Conservation (phyloP, 805 yeast genomes). For the Yarrowia alimentaria region DNA sequence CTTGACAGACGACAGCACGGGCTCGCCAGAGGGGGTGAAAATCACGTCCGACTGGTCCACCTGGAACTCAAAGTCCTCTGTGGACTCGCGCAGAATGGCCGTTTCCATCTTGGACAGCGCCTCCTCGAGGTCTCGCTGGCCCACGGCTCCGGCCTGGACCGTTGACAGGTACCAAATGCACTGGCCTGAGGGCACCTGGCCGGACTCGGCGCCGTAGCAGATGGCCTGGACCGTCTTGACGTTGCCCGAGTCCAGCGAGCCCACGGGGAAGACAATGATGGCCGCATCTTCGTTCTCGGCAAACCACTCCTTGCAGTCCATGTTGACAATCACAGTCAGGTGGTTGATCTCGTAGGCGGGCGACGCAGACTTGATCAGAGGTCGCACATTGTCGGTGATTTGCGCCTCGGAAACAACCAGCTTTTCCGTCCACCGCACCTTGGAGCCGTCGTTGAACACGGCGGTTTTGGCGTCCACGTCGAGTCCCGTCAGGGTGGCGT, state of each 20-base stretch:
- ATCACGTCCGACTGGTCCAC: constrained; percentile 56
- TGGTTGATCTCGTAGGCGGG: constrained; percentile 53
- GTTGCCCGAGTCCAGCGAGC: constrained; percentile 64
- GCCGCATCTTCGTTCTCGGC: constrained; percentile 79
- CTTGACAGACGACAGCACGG: constrained; percentile 75
- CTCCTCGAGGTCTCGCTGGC: constrained; percentile 63
- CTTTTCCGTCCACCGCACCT: constrained; percentile 73
- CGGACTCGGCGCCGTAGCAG: constrained; percentile 83
- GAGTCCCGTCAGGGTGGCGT: constrained; percentile 55
- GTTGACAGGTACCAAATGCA: constrained; percentile 86
- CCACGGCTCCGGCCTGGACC: constrained; percentile 53
- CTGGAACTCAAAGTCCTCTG: constrained; percentile 54
- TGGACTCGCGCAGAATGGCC: constrained; percentile 75
- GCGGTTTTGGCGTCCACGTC: constrained; percentile 70
- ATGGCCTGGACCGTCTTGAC: constrained; percentile 77
- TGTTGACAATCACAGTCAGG: constrained; percentile 76
- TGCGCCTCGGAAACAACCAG: constrained; percentile 54
- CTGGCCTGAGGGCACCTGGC: constrained; percentile 82
- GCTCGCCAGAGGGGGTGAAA: constrained; percentile 53
- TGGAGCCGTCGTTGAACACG: constrained; percentile 59
- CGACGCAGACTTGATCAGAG: constrained; percentile 31
- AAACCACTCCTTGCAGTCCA: constrained; percentile 91
- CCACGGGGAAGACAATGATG: constrained; percentile 88
- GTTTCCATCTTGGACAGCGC: constrained; percentile 80
- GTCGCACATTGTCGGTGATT: constrained; percentile 22